phyloP scores from a whole-genome alignment of 805 yeast genomes.

The Komagataella mondaviorum region DNA sequence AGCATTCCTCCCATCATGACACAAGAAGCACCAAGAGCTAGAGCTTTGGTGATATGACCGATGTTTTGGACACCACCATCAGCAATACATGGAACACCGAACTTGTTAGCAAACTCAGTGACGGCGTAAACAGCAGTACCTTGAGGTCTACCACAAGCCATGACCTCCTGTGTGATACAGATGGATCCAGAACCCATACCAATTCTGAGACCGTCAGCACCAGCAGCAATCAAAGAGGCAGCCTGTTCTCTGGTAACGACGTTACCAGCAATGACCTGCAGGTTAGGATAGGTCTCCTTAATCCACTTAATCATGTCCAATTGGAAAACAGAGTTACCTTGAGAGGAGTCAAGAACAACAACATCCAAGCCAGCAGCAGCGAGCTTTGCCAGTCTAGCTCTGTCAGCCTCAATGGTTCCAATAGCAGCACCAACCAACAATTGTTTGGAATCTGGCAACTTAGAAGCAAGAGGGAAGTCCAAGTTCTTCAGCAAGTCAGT shows the following conservation, averaged over 20 bases:
- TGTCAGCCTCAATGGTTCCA: slow-evolving; percentile 88
- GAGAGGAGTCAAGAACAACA: slow-evolving; percentile 89
- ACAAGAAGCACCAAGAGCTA: slow-evolving; percentile 91
- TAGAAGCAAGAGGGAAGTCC: slow-evolving; percentile 88
- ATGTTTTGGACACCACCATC: slow-evolving; percentile 99
- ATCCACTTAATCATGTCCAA: slow-evolving; percentile 86
- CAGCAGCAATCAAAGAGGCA: slow-evolving; percentile 85
- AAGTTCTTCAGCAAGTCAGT: slow-evolving; percentile 95
- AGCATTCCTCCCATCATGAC: slow-evolving; percentile 99
- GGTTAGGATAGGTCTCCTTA: slow-evolving; percentile 63
- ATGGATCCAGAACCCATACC: slow-evolving; percentile 99
- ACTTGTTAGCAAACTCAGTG: slow-evolving; percentile 82
- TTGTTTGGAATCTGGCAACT: slow-evolving; percentile 87
- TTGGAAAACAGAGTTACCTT: slow-evolving; percentile 96
- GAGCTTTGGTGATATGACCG: slow-evolving; percentile 95
- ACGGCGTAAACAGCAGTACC: slow-evolving; percentile 97
- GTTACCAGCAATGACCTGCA: slow-evolving; percentile 93
- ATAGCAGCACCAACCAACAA: slow-evolving; percentile 97
- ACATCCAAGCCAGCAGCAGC: slow-evolving; percentile 97
- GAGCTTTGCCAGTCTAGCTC: slow-evolving; percentile 66
- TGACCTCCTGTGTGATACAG: slow-evolving; percentile 98
- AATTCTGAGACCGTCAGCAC: slow-evolving; percentile 96
- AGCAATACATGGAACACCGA: slow-evolving; percentile 98
- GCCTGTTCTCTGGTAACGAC: slow-evolving; percentile 99
- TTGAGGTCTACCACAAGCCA: slow-evolving; percentile 99